Evolutionary conservation across 2,329 filamentous ascomycete species (phyloP).

Genomic region (Zymoseptoria passerinii): DNA sequence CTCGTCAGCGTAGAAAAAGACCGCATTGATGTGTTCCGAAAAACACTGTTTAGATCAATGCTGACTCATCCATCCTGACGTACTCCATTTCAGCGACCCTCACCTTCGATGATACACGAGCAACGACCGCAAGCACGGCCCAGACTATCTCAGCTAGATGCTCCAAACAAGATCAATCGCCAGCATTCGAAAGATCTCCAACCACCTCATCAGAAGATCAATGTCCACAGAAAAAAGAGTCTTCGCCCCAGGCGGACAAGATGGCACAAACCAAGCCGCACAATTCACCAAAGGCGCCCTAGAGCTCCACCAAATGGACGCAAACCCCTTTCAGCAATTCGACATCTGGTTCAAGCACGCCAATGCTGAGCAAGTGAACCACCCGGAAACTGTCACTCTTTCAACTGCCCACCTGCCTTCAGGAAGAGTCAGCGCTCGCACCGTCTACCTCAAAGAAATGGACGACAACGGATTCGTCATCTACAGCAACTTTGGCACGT

Average conservation of each 20-base stretch:
- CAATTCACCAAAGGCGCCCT: slow-evolving; percentile 67
- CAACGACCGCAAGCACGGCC: too few species aligned
- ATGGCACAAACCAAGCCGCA: slow-evolving; percentile 55
- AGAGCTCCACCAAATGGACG: slow-evolving; percentile 50
- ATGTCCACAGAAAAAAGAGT: slow-evolving; percentile 34
- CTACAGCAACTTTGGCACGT: slow-evolving; percentile 86
- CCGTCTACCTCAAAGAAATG: slow-evolving; percentile 94
- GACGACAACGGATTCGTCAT: slow-evolving; percentile 77
- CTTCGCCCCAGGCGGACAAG: slow-evolving; percentile 56
- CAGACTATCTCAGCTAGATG: background rate
- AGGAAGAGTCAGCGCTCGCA: slow-evolving; percentile 73
- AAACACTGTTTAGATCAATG: too few species aligned
- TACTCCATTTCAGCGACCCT: background rate
- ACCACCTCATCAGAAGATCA: slow-evolving; percentile 4
- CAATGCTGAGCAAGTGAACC: slow-evolving; percentile 51
- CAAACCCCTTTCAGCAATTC: slow-evolving; percentile 73
- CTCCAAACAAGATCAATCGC: background rate
- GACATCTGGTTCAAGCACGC: slow-evolving; percentile 79
- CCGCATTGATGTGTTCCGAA: too few species aligned
- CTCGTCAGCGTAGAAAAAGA: too few species aligned
- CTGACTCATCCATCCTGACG: background rate
- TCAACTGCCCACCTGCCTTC: slow-evolving; percentile 77
- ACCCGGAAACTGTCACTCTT: slow-evolving; percentile 82
- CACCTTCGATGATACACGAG: background rate
- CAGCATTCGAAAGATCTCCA: background rate